These are phyloP conservation scores for Termitomyces sp. DNA, from an alignment of 768 basidiomycete species.

Conservation along the genomic window DNA sequence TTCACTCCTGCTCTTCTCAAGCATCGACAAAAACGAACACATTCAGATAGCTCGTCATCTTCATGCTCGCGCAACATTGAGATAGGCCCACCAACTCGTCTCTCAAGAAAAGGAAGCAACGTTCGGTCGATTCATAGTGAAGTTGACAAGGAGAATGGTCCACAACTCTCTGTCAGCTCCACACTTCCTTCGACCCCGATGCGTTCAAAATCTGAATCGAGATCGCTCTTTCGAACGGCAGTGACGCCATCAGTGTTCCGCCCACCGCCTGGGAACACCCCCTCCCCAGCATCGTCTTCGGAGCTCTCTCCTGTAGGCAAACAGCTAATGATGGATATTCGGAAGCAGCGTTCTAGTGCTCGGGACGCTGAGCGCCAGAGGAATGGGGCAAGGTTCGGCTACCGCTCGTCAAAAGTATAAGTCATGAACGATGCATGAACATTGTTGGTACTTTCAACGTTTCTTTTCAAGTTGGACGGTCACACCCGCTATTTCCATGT, in stretches of 20 bases:
- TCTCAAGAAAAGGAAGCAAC: conserved; percentile 14
- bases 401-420: not conserved
- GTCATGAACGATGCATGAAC: not conserved
- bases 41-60: conserved; percentile 25
- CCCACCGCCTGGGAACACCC: conserved; percentile 39
- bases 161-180: conserved; percentile 31
- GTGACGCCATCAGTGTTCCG: conserved; percentile 46
- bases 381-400: conserved; percentile 13
- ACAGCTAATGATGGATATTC: conserved; percentile 65
- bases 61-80: conserved; percentile 17
- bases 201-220: conserved; percentile 35
- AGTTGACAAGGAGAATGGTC: conserved; percentile 42
- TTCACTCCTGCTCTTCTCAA: conserved; percentile 34
- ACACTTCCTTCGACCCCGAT: conserved; percentile 48
- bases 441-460: not conserved
- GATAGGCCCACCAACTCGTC: conserved; percentile 18
- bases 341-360: conserved; percentile 44
- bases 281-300: conserved; percentile 70
- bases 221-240: conserved; percentile 35
- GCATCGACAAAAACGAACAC: conserved; percentile 25
- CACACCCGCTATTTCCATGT: not conserved
- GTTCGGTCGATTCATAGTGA: conserved; percentile 19
- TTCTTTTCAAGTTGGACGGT: not conserved
- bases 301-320: conserved; percentile 70
- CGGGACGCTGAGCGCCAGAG: conserved; percentile 34